A percentile compares a stretch with the other conserved stretches of the same genome.
Conservation (phyloP, 179 eudicot genomes). For the Spinacia oleracea region DNA sequence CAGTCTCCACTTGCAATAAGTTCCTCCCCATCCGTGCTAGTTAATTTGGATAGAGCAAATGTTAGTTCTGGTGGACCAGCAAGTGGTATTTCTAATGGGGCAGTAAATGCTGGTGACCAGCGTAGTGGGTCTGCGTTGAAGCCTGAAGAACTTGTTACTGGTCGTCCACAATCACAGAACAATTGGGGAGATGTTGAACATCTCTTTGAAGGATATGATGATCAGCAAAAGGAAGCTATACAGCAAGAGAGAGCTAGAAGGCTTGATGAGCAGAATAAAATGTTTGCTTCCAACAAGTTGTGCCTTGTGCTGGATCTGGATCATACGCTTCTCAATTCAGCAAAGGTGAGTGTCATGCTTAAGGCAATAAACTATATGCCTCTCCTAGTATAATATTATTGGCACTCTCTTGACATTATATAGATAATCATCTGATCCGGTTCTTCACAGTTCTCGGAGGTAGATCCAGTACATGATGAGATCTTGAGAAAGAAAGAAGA, state of each 20-base stretch:
- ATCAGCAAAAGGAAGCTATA: slow-evolving; percentile 82
- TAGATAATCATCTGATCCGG: slow-evolving; percentile 6
- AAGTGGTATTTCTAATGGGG: slow-evolving; percentile 30
- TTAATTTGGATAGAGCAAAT: slow-evolving; percentile 32
- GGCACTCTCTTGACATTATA: not conserved
- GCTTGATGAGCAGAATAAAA: slow-evolving; percentile 86
- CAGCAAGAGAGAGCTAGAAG: slow-evolving; percentile 91
- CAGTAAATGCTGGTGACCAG: slow-evolving; percentile 34
- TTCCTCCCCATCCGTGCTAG: slow-evolving; percentile 42
- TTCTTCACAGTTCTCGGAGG: slow-evolving; percentile 71
- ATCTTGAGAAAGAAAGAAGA: slow-evolving; percentile 94
- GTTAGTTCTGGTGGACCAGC: slow-evolving; percentile 23
- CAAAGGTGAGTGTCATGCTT: slow-evolving; percentile 59
- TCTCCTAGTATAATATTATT: not conserved
- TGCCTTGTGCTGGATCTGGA: slow-evolving; percentile 98
- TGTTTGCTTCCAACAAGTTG: slow-evolving; percentile 80
- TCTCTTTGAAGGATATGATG: slow-evolving; percentile 87
- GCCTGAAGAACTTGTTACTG: slow-evolving; percentile 53
- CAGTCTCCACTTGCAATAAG: slow-evolving; percentile 39
- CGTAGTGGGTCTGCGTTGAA: slow-evolving; percentile 36
- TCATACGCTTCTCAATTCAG: slow-evolving; percentile 97
- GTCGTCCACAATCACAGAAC: slow-evolving; percentile 50
- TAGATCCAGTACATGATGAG: slow-evolving; percentile 86
- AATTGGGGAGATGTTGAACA: slow-evolving; percentile 89
- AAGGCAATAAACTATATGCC: not conserved